phyloP scores from a whole-genome alignment of 2,329 filamentous ascomycete genomes.

The Penicillium rolfsii region DNA sequence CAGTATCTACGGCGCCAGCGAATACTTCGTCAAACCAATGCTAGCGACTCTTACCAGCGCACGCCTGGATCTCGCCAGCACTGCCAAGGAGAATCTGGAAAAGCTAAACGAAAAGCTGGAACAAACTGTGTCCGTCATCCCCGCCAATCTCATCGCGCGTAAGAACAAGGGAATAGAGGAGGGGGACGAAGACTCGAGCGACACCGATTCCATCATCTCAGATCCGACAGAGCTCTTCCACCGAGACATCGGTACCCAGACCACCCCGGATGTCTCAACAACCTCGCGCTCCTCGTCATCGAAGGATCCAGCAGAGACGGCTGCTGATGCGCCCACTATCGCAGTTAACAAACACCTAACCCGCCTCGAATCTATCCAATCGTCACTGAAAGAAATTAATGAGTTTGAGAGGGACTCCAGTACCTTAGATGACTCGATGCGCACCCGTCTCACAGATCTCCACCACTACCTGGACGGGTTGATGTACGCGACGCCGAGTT shows the following conservation, averaged over 20 bases:
- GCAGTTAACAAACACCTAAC: constrained; percentile 45
- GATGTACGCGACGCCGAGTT: constrained; percentile 42
- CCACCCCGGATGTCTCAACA: constrained; percentile 47
- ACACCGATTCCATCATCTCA: constrained; percentile 55
- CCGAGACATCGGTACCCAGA: constrained; percentile 66
- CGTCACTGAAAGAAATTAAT: constrained; percentile 55
- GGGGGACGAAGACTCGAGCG: constrained; percentile 44
- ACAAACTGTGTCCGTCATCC: constrained; percentile 56
- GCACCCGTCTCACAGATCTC: constrained; percentile 47
- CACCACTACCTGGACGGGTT: constrained; percentile 57
- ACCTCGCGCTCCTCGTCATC: constrained; percentile 31
- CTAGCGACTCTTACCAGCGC: constrained; percentile 56
- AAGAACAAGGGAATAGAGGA: constrained; percentile 28
- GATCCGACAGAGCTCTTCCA: constrained; percentile 68
- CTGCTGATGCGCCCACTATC: constrained; percentile 27
- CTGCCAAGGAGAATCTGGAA: constrained; percentile 56
- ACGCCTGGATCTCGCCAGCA: constrained; percentile 60
- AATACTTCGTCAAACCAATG: constrained; percentile 64
- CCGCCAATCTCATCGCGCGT: constrained; percentile 39
- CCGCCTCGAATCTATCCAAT: constrained; percentile 55
- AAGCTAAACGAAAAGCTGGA: constrained; percentile 61
- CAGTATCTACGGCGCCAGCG: constrained; percentile 61
- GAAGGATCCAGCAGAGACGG: constrained; percentile 17
- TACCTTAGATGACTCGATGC: constrained; percentile 38
- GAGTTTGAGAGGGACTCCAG: constrained; percentile 43